Percentiles rank a stretch among this genome's conserved stretches.
Evolutionary conservation across 2,329 filamentous ascomycete genomes (phyloP).

Genomic region (Hortaea werneckii): DNA sequence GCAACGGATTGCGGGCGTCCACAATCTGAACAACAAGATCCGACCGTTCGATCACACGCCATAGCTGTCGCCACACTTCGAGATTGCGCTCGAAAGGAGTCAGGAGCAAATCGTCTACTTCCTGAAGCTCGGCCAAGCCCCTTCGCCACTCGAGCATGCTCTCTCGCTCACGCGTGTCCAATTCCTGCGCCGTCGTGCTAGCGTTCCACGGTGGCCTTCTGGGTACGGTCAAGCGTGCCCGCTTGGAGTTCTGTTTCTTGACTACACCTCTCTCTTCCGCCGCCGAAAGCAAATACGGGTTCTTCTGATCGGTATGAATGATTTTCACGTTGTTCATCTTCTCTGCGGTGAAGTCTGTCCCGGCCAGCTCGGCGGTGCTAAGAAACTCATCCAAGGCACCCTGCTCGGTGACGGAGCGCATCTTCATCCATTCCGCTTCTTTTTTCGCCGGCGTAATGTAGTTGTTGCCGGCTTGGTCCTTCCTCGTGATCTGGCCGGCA

Average conservation of each 20-base stretch:
- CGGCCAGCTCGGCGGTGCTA: conserved; percentile 89
- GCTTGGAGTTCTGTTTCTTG: conserved; percentile 76
- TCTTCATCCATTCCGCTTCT: conserved; percentile 96
- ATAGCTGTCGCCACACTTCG: conserved; percentile 95
- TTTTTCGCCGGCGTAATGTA: conserved; percentile 87
- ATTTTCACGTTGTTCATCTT: conserved; percentile 99
- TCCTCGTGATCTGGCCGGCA: conserved; percentile 38
- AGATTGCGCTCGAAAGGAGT: conserved; percentile 96
- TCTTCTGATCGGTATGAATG: conserved; percentile 91
- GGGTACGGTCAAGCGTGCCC: conserved; percentile 71
- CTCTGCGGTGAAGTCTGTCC: conserved; percentile 96
- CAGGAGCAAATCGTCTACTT: conserved; percentile 90
- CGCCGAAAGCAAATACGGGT: conserved; percentile 81
- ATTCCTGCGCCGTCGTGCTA: conserved; percentile 68
- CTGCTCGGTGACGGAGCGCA: conserved; percentile 97
- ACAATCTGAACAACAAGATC: conserved; percentile 97
- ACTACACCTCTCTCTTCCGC: conserved; percentile 70
- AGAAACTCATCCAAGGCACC: conserved; percentile 94
- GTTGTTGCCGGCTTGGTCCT: conserved; percentile 32
- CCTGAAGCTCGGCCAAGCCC: conserved; percentile 82
- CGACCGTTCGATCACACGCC: conserved; percentile 94
- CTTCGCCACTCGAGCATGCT: conserved; percentile 80
- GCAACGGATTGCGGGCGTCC: conserved; percentile 84
- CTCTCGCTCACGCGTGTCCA: conserved; percentile 70
- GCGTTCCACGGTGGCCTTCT: conserved; percentile 82